These are phyloP conservation scores for Hypoxylon crocopeplum DNA, from an alignment of 495 filamentous ascomycete genomes.

Conservation along the genomic window DNA sequence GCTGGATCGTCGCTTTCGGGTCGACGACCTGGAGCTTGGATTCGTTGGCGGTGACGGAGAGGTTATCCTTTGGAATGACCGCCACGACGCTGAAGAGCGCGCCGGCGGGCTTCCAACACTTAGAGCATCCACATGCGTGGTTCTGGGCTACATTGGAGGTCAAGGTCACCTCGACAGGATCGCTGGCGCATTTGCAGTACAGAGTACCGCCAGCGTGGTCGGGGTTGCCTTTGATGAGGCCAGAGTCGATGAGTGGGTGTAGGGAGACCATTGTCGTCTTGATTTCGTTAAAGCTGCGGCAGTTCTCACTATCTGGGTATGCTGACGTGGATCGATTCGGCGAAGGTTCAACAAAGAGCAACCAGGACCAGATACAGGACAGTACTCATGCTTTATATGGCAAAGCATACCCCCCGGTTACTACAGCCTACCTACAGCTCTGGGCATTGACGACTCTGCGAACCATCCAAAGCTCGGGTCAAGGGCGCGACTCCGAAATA, in stretches of 20 bases:
- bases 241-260: slow-evolving; percentile 66
- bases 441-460: not conserved
- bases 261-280: slow-evolving; percentile 51
- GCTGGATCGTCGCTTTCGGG: slow-evolving; percentile 58
- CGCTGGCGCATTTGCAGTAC: slow-evolving; percentile 57
- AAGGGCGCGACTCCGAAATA: too few species aligned
- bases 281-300: not conserved
- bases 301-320: not conserved
- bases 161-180: slow-evolving; percentile 60
- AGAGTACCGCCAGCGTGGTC: slow-evolving; percentile 61
- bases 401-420: not conserved
- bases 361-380: not conserved
- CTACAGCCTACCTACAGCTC: not conserved
- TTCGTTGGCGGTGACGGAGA: slow-evolving; percentile 58
- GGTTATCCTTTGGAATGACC: slow-evolving; percentile 55
- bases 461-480: too few species aligned
- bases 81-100: slow-evolving; percentile 66
- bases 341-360: not conserved
- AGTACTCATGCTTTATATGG: not conserved
- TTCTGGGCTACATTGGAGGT: slow-evolving; percentile 64
- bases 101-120: slow-evolving; percentile 67
- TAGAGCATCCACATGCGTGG: slow-evolving; percentile 70
- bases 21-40: slow-evolving; percentile 62
- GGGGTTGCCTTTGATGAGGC: slow-evolving; percentile 51
- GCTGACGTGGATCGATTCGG: not conserved